Base-by-base conservation (phyloP, 2,329 filamentous ascomycete genomes). In the Shiraia bambusicola region DNA sequence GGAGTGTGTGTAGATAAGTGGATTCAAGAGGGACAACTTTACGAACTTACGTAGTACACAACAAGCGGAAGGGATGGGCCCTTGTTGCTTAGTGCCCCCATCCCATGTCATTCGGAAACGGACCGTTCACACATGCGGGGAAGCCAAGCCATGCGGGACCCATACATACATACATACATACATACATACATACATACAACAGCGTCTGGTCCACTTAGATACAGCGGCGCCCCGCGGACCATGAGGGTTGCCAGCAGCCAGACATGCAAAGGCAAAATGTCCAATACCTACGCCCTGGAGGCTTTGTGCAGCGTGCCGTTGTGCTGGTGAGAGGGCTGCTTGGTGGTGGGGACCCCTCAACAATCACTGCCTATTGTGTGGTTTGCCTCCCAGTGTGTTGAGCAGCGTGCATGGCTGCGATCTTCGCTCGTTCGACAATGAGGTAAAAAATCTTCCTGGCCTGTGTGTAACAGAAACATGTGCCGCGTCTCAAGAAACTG, bases 121-220 rank as follows among this genome's bases (percentile, higher is more conserved):
- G 50, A 46, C 56, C 52, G 52, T 47, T 45, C 45, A 49, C 28
- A 39, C 42, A 48, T 51, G 48, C 49, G 52, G 50, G 50, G 47
- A 53, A 55, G 49, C 42, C 47, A 47, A 49, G 49, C 22, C 16
- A 14, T 10, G 11, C 3, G 37, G 25, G 36, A 34, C n/a, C n/a
- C n/a, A n/a, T n/a, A n/a, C n/a, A n/a, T n/a, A n/a, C n/a, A n/a
- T n/a, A n/a, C n/a, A n/a, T n/a, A n/a, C n/a, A n/a, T n/a, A n/a
- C n/a, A n/a, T n/a, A n/a, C n/a, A n/a, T n/a, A n/a, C n/a, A n/a
- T n/a, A n/a, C n/a, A n/a, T n/a, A n/a, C n/a, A n/a, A n/a, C n/a
- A n/a, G n/a, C n/a, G n/a, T n/a, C n/a, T n/a, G n/a, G n/a, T 19
- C 41, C 43, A 43, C 43, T 28, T 31, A 37, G 35, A 37, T 27